Evolutionary conservation across 1,284 basidiomycete species (phyloP).

Genomic region (Trichosporon coremiiforme): DNA sequence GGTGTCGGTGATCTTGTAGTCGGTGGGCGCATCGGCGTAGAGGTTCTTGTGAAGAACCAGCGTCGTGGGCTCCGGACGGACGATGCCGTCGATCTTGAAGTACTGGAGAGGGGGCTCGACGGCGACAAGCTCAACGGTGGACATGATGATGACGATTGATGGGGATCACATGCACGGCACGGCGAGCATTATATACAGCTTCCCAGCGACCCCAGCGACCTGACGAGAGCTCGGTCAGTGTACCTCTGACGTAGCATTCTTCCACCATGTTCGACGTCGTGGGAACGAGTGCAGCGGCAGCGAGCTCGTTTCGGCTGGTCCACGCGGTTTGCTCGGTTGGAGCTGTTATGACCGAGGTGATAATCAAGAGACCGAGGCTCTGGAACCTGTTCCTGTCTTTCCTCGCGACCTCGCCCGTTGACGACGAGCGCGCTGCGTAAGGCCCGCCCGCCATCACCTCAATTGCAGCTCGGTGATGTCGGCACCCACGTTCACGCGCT

Average conservation of each 20-base stretch:
- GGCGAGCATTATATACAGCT: neutral
- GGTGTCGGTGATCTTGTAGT: slow-evolving; percentile 10
- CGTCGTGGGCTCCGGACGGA: neutral
- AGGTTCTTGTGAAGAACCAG: slow-evolving; percentile 12
- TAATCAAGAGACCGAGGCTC: slow-evolving; percentile 2
- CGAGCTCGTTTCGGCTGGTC: neutral
- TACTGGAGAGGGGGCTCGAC: neutral
- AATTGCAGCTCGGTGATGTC: slow-evolving; percentile 2
- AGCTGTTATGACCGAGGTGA: neutral
- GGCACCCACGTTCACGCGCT: neutral
- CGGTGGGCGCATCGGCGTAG: slow-evolving; percentile 6
- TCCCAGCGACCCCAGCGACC: too few species aligned
- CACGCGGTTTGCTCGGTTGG: neutral
- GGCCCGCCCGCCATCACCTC: neutral
- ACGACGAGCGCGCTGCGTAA: neutral
- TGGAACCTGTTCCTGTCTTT: neutral
- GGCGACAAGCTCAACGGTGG: slow-evolving; percentile 1
- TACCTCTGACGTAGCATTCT: neutral
- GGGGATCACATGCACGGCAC: neutral
- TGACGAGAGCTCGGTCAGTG: too few species aligned
- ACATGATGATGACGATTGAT: neutral
- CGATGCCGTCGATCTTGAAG: neutral
- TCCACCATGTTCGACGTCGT: slow-evolving; percentile 2
- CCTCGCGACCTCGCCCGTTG: neutral
- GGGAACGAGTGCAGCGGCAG: neutral